These are phyloP conservation scores for Ceratocystis variospora DNA, from an alignment of 2,329 filamentous ascomycete species.

Conservation along the genomic window DNA sequence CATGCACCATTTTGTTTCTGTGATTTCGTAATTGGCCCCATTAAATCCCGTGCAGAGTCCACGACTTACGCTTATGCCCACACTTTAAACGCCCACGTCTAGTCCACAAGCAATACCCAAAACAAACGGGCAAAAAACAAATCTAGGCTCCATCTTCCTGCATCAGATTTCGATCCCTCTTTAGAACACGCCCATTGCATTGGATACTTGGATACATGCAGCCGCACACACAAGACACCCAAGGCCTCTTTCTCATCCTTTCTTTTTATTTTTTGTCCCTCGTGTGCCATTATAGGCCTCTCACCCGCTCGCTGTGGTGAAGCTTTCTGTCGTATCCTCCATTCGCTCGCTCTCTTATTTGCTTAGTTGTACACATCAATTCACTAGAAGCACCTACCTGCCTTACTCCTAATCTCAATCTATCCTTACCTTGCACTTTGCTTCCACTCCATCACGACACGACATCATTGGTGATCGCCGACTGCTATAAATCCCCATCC, in stretches of 20 bases:
- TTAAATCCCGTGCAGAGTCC: background rate
- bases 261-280: conserved; percentile 4
- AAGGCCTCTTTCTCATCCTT: conserved; percentile 7
- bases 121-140: conserved; percentile 5
- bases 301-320: background rate
- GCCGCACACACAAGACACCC: conserved; percentile 1
- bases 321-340: background rate
- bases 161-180: conserved; percentile 16
- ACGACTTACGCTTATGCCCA: too few relatives aligned
- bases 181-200: conserved; percentile 4
- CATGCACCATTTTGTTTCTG: background rate
- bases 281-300: background rate
- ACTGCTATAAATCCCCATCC: background rate
- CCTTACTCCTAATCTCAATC: background rate
- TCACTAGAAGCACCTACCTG: background rate
- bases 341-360: background rate
- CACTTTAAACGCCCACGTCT: background rate
- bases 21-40: background rate
- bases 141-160: conserved; percentile 19
- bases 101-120: background rate
- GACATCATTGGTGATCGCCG: background rate
- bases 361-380: background rate
- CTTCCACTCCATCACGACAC: background rate
- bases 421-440: background rate
- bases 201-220: background rate